A percentile compares a stretch with the other conserved stretches of the same genome.
Evolutionary conservation across 2,329 filamentous ascomycete genomes (phyloP).

Genomic region (Lasiodiplodia theobromae): DNA sequence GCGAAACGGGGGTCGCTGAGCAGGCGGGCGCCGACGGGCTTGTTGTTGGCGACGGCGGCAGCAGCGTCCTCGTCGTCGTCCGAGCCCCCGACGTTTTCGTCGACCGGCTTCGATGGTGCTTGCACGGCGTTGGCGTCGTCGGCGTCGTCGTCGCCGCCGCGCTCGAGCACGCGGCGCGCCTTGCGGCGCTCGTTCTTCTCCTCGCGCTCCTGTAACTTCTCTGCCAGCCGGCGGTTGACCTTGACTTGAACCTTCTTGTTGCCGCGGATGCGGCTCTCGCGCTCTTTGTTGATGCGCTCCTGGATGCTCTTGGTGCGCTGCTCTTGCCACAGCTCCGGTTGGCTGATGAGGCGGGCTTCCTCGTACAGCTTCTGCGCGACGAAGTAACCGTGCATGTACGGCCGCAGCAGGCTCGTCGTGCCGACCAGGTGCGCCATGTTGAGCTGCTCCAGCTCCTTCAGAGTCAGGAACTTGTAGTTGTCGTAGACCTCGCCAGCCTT

Average conservation of each 20-base stretch:
- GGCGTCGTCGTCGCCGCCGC: conserved; percentile 62
- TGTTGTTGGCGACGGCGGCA: conserved; percentile 47
- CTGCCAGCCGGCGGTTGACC: conserved; percentile 81
- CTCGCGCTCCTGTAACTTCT: conserved; percentile 70
- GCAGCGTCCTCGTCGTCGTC: conserved; percentile 61
- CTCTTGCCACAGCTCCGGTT: conserved; percentile 93
- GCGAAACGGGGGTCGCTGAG: conserved; percentile 87
- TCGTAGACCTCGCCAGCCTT: conserved; percentile 85
- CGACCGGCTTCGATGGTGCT: conserved; percentile 19
- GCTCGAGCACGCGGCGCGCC: conserved; percentile 61
- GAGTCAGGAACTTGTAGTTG: conserved; percentile 97
- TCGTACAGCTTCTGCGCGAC: conserved; percentile 95
- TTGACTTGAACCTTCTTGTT: conserved; percentile 90
- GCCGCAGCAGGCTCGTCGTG: conserved; percentile 85
- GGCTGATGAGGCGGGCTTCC: conserved; percentile 88
- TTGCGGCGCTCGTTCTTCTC: conserved; percentile 66
- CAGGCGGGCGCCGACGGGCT: conserved; percentile 59
- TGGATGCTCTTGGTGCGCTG: conserved; percentile 89
- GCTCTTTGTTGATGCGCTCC: conserved; percentile 95
- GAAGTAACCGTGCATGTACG: conserved; percentile 99
- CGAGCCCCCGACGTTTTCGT: conserved; percentile 24
- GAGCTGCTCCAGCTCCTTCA: conserved; percentile 83
- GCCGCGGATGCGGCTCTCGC: conserved; percentile 91
- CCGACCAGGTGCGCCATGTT: conserved; percentile 89
- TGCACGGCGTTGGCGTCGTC: conserved; percentile 46